Conservation (phyloP, 2,329 filamentous ascomycete species). For the Epichloe uncinata region DNA sequence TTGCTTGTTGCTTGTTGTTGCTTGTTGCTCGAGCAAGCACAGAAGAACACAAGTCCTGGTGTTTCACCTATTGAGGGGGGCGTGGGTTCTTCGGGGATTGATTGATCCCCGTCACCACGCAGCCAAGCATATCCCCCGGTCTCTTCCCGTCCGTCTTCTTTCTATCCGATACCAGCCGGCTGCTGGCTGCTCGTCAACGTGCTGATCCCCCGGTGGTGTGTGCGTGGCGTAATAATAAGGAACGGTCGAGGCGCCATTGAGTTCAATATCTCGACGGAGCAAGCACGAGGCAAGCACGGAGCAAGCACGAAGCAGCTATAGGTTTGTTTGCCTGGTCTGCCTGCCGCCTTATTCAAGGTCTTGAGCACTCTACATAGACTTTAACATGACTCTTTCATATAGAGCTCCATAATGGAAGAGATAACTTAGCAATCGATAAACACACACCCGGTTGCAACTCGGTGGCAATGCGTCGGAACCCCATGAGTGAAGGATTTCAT, state of each 20-base stretch:
- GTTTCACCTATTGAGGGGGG: constrained; percentile 21
- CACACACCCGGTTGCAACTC: too few relatives aligned
- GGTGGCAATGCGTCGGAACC: too few relatives aligned
- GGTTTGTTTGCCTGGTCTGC: too few relatives aligned
- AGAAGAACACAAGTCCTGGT: constrained; percentile 8
- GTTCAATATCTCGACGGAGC: not conserved
- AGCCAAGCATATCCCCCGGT: not conserved
- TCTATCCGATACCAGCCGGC: not conserved
- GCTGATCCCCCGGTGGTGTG: not conserved
- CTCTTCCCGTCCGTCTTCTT: not conserved
- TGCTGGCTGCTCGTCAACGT: not conserved
- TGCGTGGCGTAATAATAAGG: not conserved
- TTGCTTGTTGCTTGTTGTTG: not conserved
- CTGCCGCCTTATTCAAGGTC: not conserved
- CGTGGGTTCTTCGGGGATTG: constrained; percentile 13
- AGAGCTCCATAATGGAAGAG: too few relatives aligned
- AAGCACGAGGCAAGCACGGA: too few relatives aligned
- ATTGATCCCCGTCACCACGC: constrained; percentile 7
- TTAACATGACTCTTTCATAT: not conserved
- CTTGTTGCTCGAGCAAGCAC: too few relatives aligned
- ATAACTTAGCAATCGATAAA: too few relatives aligned
- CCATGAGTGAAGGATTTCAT: too few relatives aligned
- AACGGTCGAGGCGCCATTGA: constrained; percentile 1
- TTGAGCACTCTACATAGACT: not conserved
- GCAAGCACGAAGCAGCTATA: too few relatives aligned